Evolutionary conservation across 1,284 basidiomycete genomes (phyloP).

Genomic region (Cutaneotrichosporon sp.): DNA sequence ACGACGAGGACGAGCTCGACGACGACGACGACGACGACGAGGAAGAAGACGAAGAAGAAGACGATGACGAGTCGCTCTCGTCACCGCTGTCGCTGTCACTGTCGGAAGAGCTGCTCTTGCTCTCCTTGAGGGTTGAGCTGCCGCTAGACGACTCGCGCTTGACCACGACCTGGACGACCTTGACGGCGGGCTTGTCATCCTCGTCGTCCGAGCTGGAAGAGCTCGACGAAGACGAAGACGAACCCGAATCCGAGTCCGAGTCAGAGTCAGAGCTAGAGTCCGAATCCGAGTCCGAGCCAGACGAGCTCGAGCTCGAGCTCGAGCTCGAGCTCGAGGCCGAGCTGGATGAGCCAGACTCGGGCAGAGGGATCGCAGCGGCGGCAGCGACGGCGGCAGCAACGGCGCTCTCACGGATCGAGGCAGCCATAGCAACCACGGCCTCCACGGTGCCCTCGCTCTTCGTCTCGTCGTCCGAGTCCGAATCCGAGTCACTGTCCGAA

Average conservation of each 20-base stretch:
- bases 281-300: no score
- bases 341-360: constrained; percentile 26
- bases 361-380: constrained; percentile 12
- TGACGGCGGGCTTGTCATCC: constrained; percentile 11
- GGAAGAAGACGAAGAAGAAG: constrained; percentile 36
- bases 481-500: constrained; percentile 11
- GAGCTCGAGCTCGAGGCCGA: constrained; percentile 27
- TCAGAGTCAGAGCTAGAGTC: constrained; percentile 10
- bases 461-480: constrained; percentile 12
- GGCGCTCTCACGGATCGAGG: constrained; percentile 13
- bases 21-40: constrained; percentile 18
- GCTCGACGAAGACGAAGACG: constrained; percentile 18
- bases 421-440: neutral
- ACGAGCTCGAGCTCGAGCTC: constrained; percentile 22
- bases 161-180: neutral
- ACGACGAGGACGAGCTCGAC: neutral
- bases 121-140: constrained; percentile 12
- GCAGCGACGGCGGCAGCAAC: constrained; percentile 18
- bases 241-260: neutral
- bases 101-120: neutral
- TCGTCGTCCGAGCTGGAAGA: constrained; percentile 14
- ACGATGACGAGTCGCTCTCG: constrained; percentile 27
- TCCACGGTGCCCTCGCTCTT: constrained; percentile 7
- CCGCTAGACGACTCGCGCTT: constrained; percentile 5
- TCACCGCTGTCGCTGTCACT: constrained; percentile 15